Percentiles rank a stretch among this genome's conserved stretches.
These are phyloP conservation scores for Tolypocladium pustulatum DNA, from an alignment of 2,329 filamentous ascomycete species.

Conservation along the genomic window DNA sequence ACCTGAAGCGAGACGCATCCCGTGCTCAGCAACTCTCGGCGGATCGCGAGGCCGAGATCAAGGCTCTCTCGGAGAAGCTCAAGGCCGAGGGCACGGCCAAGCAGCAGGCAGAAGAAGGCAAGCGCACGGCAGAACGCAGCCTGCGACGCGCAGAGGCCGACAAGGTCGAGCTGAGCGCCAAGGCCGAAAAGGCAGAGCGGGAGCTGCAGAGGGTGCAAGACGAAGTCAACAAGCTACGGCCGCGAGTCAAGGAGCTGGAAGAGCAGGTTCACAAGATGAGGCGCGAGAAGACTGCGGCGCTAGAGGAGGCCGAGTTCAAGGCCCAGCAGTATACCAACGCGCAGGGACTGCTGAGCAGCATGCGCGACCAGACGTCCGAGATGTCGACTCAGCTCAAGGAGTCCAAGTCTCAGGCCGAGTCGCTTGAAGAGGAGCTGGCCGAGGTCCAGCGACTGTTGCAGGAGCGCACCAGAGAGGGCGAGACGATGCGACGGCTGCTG, in stretches of 20 bases:
- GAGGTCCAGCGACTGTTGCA: constrained; percentile 79
- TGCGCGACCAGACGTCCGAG: constrained; percentile 87
- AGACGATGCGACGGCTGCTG: constrained; percentile 86
- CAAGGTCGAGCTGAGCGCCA: constrained; percentile 66
- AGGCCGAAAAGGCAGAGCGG: constrained; percentile 57
- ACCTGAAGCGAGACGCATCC: constrained; percentile 64
- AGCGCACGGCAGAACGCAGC: constrained; percentile 64
- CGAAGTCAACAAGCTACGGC: constrained; percentile 58
- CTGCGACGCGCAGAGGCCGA: constrained; percentile 68
- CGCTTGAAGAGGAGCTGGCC: constrained; percentile 80
- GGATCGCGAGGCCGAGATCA: constrained; percentile 71
- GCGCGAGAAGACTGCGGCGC: constrained; percentile 55
- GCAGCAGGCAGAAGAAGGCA: constrained; percentile 67
- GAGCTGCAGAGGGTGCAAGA: constrained; percentile 65
- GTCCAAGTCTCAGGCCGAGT: constrained; percentile 68
- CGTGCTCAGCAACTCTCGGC: constrained; percentile 57
- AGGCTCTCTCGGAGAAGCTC: constrained; percentile 67
- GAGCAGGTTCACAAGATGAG: constrained; percentile 59
- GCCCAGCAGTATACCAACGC: constrained; percentile 75
- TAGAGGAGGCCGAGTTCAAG: constrained; percentile 77
- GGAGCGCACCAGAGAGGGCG: constrained; percentile 82
- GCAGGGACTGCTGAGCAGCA: constrained; percentile 76
- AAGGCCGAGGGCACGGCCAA: constrained; percentile 62
- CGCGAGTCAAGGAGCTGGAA: constrained; percentile 56
- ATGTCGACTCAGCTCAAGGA: constrained; percentile 88